Percentiles rank a stretch among this genome's conserved stretches.
These are phyloP conservation scores for Saccharomycopsis hybrid DNA, from an alignment of 1,139 yeast species.

Conservation along the genomic window DNA sequence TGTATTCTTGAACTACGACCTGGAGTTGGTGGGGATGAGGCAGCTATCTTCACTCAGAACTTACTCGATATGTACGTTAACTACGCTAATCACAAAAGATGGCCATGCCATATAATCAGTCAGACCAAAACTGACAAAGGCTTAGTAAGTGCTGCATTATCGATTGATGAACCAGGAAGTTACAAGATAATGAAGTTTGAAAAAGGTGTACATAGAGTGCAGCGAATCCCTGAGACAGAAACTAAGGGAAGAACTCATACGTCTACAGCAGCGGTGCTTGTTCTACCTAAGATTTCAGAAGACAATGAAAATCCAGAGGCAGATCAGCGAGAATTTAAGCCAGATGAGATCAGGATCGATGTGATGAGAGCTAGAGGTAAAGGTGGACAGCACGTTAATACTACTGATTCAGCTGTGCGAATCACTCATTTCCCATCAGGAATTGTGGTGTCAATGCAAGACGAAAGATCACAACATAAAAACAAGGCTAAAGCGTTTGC, in stretches of 20 bases:
- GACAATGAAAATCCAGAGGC: conserved; percentile 44
- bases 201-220: conserved; percentile 96
- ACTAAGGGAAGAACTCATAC: conserved; percentile 93
- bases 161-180: conserved; percentile 70
- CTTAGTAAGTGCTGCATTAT: conserved; percentile 68
- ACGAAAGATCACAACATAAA: conserved; percentile 89
- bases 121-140: conserved; percentile 52
- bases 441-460: conserved; percentile 83
- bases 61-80: conserved; percentile 73
- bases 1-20: conserved; percentile 84
- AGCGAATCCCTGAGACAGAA: conserved; percentile 89
- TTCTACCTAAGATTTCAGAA: conserved; percentile 72
- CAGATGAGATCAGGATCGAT: conserved; percentile 86
- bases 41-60: conserved; percentile 78
- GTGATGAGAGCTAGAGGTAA: conserved; percentile 97
- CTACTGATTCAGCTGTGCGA: conserved; percentile 95
- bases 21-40: conserved; percentile 96
- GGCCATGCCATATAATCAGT: conserved; percentile 63
- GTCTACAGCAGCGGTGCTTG: conserved; percentile 92
- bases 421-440: conserved; percentile 91
- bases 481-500: conserved; percentile 94
- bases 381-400: conserved; percentile 98
- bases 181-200: conserved; percentile 72
- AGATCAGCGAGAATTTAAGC: conserved; percentile 70
- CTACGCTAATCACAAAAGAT: conserved; percentile 56